Base-by-base conservation (phyloP, 1,139 yeast species). In the Magnusiomyces suaveolens region DNA sequence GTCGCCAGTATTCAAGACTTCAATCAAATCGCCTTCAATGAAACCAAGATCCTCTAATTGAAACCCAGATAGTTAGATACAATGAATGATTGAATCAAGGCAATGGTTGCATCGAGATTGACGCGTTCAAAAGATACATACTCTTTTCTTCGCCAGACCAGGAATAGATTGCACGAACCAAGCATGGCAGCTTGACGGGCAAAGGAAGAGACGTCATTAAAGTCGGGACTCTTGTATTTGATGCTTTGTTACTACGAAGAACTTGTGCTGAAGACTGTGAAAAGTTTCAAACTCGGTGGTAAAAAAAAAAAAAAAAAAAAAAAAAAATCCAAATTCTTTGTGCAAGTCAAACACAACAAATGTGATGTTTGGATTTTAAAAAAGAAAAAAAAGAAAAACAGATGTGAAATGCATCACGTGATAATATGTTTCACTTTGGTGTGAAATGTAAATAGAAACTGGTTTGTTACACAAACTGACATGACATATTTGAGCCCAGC, bases 1-100 rank as follows among this genome's bases (percentile, higher is more conserved):
- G 65, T 90, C 95, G 8, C 92, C 89, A 2, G 83, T 73, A 61
- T 83, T 77, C 49, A 81, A 76, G 4, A 92, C 95, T 60, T 89
- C 95, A 62, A 92, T 86, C 51, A 87, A 72, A 66, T 92, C 97
- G 54, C 95, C 95, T 71, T 92, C 97, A 49, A 90, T 77, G 67
- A 92, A 92, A 0, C 97, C 97, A 52, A 92, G 75, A 66, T 92
- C 97, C 47, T 87, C 88, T 68, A 48, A 38, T 38, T n/a, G n/a
- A n/a, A n/a, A n/a, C n/a, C n/a, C n/a, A n/a, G 33, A 29, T 6
- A 29, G 33, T 6, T 29, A 6, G 12, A 29, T 29, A 29, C 33
- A 29, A 29, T 29, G 12, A 12, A 6, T 29, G 12, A 29, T 29
- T 6, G 12, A 29, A 29, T n/a, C n/a, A n/a, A n/a, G n/a, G n/a